Evolutionary conservation across 108 stramenopile genomes (phyloP), one percentile per base, ranked within the genome.

Genomic region (Nannochloropsis oceanica): DNA sequence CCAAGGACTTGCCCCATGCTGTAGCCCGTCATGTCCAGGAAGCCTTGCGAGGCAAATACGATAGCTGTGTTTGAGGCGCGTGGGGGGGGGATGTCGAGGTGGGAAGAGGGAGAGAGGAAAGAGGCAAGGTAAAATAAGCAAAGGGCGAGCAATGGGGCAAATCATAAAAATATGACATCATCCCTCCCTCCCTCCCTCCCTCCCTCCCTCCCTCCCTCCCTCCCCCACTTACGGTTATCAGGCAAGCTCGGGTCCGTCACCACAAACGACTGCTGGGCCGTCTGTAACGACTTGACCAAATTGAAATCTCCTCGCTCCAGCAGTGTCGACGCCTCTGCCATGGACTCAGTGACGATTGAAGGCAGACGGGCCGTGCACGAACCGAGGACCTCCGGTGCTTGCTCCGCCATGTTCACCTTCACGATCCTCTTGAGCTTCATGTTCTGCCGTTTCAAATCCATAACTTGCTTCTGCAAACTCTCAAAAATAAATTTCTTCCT

Each of bases 401-500:
- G 14, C 34, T 27, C 80, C 8, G 50, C 25, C 42, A 27, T 46
- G 43, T 85, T 84, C 26, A 79, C 42, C 24, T 83, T 83, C 5
- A 90, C 87, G 44, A 90, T 89, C 44, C 80, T 73, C 80, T 86
- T 85, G 11, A 89, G 88, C 27, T 85, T 73, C 46, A 79, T 42
- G 79, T 89, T 89, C 43, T 89, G 85, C 5, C 79, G 82, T 43
- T 89, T 85, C 26, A 89, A 85, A 26, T 79, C 43, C 20, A 22
- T 80, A 18, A 91, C 89, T 85, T 91, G 90, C 27, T 88, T 81
- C 85, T 98, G 96, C 81, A 98, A 91, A 8, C 92, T 92, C 88
- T 99, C 97, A 83, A 99, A 95, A 86, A 99, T 95, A 90, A 97
- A 96, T 92, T 97, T 97, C 88, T 99, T 99, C 24, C 97, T 94